Percentiles rank a stretch among this genome's conserved stretches.
These are phyloP conservation scores for Rheum nobile DNA, from an alignment of 148 eudicot genomes.

Conservation along the genomic window DNA sequence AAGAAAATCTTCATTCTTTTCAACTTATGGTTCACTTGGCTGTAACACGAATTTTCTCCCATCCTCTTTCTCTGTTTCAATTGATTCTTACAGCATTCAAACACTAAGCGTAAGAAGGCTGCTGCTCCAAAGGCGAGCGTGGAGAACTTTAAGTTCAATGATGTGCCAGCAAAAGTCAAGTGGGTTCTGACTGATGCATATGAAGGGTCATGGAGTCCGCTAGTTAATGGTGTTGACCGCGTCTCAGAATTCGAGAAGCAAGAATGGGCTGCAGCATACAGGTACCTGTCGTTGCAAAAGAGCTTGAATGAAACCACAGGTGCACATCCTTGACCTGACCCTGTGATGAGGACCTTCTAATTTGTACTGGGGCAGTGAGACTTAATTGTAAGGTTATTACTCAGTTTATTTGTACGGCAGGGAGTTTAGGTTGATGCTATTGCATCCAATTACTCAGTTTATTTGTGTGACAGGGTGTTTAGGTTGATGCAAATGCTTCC, in stretches of 20 bases:
- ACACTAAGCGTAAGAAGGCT: slow-evolving; percentile 12
- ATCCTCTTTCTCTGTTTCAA: not conserved
- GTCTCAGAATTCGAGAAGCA: slow-evolving; percentile 33
- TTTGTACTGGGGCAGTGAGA: not conserved
- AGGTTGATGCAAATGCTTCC: slow-evolving; percentile 4
- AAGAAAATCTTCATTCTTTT: not conserved
- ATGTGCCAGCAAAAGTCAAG: slow-evolving; percentile 33
- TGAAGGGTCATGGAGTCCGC: slow-evolving; percentile 38
- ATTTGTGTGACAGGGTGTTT: not conserved
- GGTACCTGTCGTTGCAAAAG: slow-evolving; percentile 26
- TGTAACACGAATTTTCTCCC: not conserved
- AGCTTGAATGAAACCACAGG: not conserved
- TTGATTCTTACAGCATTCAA: not conserved
- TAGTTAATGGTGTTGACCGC: slow-evolving; percentile 19
- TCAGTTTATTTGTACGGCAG: not conserved
- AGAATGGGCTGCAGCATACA: slow-evolving; percentile 47
- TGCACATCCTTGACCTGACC: not conserved
- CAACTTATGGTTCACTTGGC: not conserved
- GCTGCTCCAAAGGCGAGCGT: slow-evolving; percentile 13
- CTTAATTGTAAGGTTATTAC: not conserved
- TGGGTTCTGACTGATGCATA: slow-evolving; percentile 34
- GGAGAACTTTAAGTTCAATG: slow-evolving; percentile 34
- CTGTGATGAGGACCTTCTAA: not conserved
- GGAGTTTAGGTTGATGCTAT: not conserved
- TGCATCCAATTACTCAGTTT: not conserved